phyloP scores from a whole-genome alignment of 1,284 basidiomycete genomes.

The Leccinum holopus region DNA sequence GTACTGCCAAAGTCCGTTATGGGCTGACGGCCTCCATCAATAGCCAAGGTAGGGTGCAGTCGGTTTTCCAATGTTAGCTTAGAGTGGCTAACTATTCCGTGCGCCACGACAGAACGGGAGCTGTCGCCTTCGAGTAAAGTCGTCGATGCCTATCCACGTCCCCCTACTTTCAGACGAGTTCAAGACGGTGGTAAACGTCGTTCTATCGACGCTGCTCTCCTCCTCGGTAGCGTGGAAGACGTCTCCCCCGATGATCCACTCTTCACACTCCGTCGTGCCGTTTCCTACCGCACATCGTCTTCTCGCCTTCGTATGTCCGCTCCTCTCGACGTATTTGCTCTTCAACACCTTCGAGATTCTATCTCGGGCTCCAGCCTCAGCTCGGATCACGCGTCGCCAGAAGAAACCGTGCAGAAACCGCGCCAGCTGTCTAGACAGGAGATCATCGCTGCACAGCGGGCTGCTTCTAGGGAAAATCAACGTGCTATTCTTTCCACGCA shows the following conservation, averaged over 20 bases:
- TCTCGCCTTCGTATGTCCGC: slow-evolving; percentile 66
- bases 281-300: slow-evolving; percentile 65
- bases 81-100: too few species aligned
- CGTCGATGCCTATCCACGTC: slow-evolving; percentile 40
- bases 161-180: too few species aligned
- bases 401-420: slow-evolving; percentile 28
- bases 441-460: slow-evolving; percentile 90
- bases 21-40: too few species aligned
- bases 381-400: slow-evolving; percentile 42
- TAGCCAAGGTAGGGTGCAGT: too few species aligned
- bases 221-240: slow-evolving; percentile 73
- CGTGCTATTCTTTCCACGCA: slow-evolving; percentile 83
- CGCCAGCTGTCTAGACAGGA: slow-evolving; percentile 73
- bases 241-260: slow-evolving; percentile 78
- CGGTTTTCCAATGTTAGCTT: too few species aligned
- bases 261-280: slow-evolving; percentile 82
- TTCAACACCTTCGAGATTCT: slow-evolving; percentile 69
- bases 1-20: too few species aligned
- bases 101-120: too few species aligned
- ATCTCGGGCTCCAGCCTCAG: slow-evolving; percentile 44
- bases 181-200: background rate
- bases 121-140: slow-evolving; percentile 24
- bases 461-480: slow-evolving; percentile 81
- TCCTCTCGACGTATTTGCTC: slow-evolving; percentile 73
- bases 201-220: slow-evolving; percentile 36